Percentiles rank a stretch among this genome's conserved stretches.
These are phyloP conservation scores for Globisporangium emineosum DNA, from an alignment of 352 stramenopile species.

Conservation along the genomic window DNA sequence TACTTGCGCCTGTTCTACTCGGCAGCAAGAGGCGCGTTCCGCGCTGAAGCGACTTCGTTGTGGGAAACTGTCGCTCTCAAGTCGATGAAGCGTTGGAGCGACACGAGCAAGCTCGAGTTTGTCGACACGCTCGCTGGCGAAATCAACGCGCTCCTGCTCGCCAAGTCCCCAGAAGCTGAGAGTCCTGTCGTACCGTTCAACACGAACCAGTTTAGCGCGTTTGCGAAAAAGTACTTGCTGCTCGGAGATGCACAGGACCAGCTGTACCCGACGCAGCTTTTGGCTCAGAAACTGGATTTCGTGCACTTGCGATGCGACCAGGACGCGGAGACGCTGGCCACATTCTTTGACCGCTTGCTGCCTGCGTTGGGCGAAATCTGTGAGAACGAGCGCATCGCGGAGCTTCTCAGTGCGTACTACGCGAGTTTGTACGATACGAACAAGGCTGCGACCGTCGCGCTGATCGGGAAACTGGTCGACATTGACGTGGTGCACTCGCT, in stretches of 20 bases:
- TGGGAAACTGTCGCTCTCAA: conserved; percentile 41
- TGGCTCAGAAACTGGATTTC: conserved; percentile 51
- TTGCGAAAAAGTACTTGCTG: conserved; percentile 47
- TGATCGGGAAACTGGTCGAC: conserved; percentile 54
- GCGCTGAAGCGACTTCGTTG: conserved; percentile 40
- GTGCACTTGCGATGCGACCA: conserved; percentile 37
- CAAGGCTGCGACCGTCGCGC: conserved; percentile 23
- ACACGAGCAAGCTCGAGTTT: conserved; percentile 29
- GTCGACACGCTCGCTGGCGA: conserved; percentile 43
- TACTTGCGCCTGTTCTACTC: conserved; percentile 62
- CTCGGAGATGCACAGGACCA: conserved; percentile 33
- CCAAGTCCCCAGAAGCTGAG: conserved; percentile 21
- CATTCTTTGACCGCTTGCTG: conserved; percentile 55
- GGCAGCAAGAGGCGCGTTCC: conserved; percentile 45
- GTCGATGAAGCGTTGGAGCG: conserved; percentile 43
- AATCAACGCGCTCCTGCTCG: conserved; percentile 50
- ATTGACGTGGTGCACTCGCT: conserved; percentile 72
- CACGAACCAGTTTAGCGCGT: conserved; percentile 44
- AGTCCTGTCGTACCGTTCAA: conserved; percentile 30
- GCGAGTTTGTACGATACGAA: conserved; percentile 24
- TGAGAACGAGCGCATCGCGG: conserved; percentile 41
- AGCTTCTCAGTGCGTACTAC: conserved; percentile 41
- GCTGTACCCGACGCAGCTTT: conserved; percentile 21
- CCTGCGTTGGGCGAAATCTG: conserved; percentile 52
- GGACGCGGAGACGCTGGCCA: conserved; percentile 17